These are phyloP conservation scores for Sporothrix brunneoviolacea DNA, from an alignment of 2,329 filamentous ascomycete genomes.

Conservation along the genomic window DNA sequence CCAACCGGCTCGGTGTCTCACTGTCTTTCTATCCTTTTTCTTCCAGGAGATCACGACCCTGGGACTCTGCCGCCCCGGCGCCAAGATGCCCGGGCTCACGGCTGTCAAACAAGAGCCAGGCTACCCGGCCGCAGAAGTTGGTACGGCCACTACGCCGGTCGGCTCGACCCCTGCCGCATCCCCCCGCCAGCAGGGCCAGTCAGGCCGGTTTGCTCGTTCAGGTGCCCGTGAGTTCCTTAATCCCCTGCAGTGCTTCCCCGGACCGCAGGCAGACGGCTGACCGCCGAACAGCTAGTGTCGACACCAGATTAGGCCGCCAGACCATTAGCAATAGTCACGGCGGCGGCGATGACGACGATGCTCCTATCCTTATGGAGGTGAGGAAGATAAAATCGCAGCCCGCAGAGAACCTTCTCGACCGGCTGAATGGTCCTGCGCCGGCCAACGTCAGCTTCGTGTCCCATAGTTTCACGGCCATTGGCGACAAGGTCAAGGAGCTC, in stretches of 20 bases:
- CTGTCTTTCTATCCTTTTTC: too few species aligned
- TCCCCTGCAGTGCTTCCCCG: not conserved
- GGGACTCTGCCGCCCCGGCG: too few species aligned
- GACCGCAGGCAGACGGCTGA: not conserved
- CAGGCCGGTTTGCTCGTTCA: slow-evolving; percentile 18
- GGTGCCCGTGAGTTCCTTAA: slow-evolving; percentile 21
- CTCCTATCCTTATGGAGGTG: slow-evolving; percentile 25
- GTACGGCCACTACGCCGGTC: not conserved
- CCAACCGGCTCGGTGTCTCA: too few species aligned
- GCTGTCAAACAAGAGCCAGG: slow-evolving; percentile 1
- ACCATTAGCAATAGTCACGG: not conserved
- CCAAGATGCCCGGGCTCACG: too few species aligned
- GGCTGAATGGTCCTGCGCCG: not conserved
- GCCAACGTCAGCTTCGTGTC: slow-evolving; percentile 26
- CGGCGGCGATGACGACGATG: slow-evolving; percentile 20
- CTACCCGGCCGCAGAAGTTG: not conserved
- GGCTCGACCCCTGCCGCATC: not conserved
- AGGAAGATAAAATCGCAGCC: slow-evolving; percentile 13
- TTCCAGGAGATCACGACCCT: too few species aligned
- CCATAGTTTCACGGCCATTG: slow-evolving; percentile 47
- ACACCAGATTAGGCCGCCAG: slow-evolving; percentile 17
- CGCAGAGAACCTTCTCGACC: not conserved
- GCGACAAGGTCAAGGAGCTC: slow-evolving; percentile 55
- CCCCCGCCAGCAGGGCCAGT: not conserved
- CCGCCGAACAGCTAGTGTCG: slow-evolving; percentile 24